Conservation (phyloP, 352 stramenopile genomes). For the Globisporangium nagaii region DNA sequence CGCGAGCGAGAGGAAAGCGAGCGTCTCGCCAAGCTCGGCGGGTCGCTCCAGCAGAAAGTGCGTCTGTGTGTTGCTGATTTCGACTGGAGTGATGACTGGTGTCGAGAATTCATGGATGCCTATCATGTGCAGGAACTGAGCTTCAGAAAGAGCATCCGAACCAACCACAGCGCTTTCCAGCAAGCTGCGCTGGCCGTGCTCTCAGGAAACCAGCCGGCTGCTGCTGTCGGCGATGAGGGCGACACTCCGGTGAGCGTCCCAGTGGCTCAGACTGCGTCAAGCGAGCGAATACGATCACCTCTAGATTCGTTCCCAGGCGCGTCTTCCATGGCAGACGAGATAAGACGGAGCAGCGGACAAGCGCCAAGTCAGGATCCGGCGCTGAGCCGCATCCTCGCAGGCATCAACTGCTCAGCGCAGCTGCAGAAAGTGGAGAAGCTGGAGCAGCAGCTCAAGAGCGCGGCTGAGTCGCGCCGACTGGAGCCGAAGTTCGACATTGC, state of each 20-base stretch:
- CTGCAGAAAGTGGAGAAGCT: conserved; percentile 30
- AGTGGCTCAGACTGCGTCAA: neutral
- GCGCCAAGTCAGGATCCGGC: neutral
- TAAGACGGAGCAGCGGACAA: neutral
- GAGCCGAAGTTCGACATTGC: conserved; percentile 22
- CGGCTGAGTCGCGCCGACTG: conserved; percentile 19
- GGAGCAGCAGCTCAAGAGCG: conserved; percentile 25
- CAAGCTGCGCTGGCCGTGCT: conserved; percentile 11
- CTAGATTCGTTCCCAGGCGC: neutral
- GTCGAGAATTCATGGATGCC: too few relatives aligned
- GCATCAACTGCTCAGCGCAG: conserved; percentile 20
- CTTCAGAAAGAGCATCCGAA: conserved; percentile 14
- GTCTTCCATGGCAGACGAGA: too few relatives aligned
- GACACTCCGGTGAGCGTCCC: neutral
- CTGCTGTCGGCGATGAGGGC: neutral
- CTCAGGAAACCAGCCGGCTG: neutral
- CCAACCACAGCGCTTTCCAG: conserved; percentile 19
- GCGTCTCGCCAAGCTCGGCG: conserved; percentile 24
- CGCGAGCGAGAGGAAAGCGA: conserved; percentile 26
- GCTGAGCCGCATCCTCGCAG: conserved; percentile 9
- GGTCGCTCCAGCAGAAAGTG: conserved; percentile 22
- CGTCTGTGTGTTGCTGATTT: neutral
- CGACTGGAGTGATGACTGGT: too few relatives aligned
- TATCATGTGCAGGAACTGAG: conserved; percentile 29
- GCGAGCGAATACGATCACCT: neutral